Base-by-base conservation (phyloP, 331 rosid genomes). In the Malus hybrid region DNA sequence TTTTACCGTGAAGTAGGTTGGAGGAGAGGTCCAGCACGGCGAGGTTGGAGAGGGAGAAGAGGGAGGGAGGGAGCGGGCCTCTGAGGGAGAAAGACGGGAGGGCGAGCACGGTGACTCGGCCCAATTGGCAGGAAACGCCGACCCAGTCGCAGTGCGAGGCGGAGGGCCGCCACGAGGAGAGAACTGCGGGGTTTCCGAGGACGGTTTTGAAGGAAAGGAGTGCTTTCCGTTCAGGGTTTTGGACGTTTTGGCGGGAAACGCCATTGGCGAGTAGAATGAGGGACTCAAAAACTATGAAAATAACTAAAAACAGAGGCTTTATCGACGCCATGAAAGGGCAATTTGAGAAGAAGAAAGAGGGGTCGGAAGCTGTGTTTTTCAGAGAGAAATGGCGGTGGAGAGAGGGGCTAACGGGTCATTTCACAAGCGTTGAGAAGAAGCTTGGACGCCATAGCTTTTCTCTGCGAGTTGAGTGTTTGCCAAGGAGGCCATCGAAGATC, bases 131-230 rank as follows among this genome's bases (percentile, higher is more conserved):
- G 2, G 87, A 60, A 14, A 95, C 89, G 10, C 97, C 99, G 12
- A 80, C 50, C 99, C 99, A 95, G 80, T 76, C 11, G 75, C 99
- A 95, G 83, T 86, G 90, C 0, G 89, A 80, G 18, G 81, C 78
- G 22, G 89, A 69, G 2, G 70, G 27, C 77, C 76, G 82, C 98
- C 99, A 95, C 2, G 91, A 84, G 52, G 84, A 14, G 1, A 95
- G 86, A 50, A 64, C 6, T 20, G 68, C 77, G 2, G 93, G 82
- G 67, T 78, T 85, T 46, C 84, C 83, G 20, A 95, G 90, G 28
- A 52, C 8, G 27, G 65, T 67, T 83, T 86, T 90, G 89, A 95
- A 95, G 11, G 91, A 88, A 48, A 92, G 83, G 48, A 95, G 91
- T 9, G 83, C 72, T 44, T 74, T 65, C 29, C 68, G 76, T 11